Evolutionary conservation across 2,329 filamentous ascomycete genomes (phyloP), one percentile per base, ranked within the genome.

Genomic region (Hypomyces perniciosus): DNA sequence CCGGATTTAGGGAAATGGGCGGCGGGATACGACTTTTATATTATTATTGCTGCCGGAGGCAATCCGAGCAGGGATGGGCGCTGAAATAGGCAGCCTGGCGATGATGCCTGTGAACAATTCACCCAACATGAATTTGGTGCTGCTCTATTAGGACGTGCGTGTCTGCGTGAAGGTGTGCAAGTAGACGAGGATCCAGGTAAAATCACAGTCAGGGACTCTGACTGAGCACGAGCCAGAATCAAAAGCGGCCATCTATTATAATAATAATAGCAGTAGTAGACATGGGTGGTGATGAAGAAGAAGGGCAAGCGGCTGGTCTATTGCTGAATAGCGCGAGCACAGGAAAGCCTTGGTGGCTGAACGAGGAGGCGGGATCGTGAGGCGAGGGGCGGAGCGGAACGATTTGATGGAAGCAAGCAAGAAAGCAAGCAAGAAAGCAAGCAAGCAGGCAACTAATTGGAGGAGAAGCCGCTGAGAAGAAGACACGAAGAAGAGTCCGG

Each of bases 201-300:
- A n/a, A 13, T 35, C n/a, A 37, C 30, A 31, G 46, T 13, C 30
- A 12, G 46, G 40, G 40, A 29, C 30, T 49, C 4, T 12, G 38
- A 48, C 33, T 49, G 13, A 26, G 27, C 26, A 20, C 41, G 45
- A 44, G 50, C 28, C 50, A 48, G 43, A 12, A 38, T 9, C 10
- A 44, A 33, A 44, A 13, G 12, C 34, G 29, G 41, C 30, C 35
- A 35, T 46, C 44, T 52, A 35, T 40, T 44, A 47, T 48, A 12
- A 37, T 30, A 44, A 40, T 28, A 31, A 41, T 42, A 38, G 34
- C 26, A 48, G 10, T 8, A 35, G 28, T 26, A 27, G 51, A 48
- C 12, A 20, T 35, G 43, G 49, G 27, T 40, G 30, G 8, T 35
- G 20, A 27, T 8, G 40, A 44, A 40, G 34, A 48, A 42, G 37